Percentiles rank a stretch among this genome's conserved stretches.
These are phyloP conservation scores for Aureobasidium vineae DNA, from an alignment of 2,329 filamentous ascomycete genomes.

Conservation along the genomic window DNA sequence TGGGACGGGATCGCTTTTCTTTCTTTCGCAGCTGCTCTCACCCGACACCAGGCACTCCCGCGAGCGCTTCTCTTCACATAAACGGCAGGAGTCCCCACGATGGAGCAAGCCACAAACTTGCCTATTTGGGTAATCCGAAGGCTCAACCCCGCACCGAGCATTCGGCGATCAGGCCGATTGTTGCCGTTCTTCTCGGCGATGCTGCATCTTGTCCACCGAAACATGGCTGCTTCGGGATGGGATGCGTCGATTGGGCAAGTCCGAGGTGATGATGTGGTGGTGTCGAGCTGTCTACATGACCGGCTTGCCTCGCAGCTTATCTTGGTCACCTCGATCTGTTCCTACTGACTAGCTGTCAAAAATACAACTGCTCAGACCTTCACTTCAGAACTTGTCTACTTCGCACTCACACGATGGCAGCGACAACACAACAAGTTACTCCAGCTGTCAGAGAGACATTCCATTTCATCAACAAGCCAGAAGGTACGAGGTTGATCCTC, in stretches of 20 bases:
- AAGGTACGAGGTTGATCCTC: background rate
- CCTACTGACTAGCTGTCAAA: background rate
- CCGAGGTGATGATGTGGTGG: background rate
- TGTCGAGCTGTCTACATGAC: slow-evolving; percentile 14
- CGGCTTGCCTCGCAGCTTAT: background rate
- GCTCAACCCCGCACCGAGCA: slow-evolving; percentile 1
- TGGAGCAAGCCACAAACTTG: background rate
- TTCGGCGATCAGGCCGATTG: slow-evolving; percentile 2
- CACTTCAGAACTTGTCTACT: background rate
- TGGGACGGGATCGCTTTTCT: background rate
- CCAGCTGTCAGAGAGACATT: slow-evolving; percentile 34
- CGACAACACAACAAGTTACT: background rate
- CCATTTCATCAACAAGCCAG: slow-evolving; percentile 40
- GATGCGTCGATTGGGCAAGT: slow-evolving; percentile 13
- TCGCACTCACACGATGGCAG: background rate
- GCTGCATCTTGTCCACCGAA: background rate
- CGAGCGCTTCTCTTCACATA: background rate
- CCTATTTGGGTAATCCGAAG: background rate
- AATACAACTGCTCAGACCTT: background rate
- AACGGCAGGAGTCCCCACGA: background rate
- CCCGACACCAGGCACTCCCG: background rate
- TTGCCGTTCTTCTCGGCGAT: slow-evolving; percentile 4
- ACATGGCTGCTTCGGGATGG: background rate
- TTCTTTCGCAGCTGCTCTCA: background rate
- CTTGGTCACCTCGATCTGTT: too few species aligned